Percentiles rank a stretch among this genome's conserved stretches.
phyloP scores from a whole-genome alignment of 2,329 filamentous ascomycete species.

The Aspergillus fumigatiaffinis region DNA sequence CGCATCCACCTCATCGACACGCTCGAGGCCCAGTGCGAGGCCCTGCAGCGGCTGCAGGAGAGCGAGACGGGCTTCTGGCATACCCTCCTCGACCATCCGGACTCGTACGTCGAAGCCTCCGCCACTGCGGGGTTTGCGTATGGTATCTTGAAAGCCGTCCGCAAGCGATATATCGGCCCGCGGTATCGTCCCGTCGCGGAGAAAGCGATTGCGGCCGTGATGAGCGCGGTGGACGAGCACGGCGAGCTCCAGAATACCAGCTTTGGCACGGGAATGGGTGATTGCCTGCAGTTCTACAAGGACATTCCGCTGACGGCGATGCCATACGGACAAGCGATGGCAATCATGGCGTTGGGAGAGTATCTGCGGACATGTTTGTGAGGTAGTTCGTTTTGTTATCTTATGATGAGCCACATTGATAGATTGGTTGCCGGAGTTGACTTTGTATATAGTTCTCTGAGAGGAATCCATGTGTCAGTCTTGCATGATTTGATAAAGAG shows the following conservation, averaged over 20 bases:
- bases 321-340: constrained; percentile 83
- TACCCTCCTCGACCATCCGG: constrained; percentile 67
- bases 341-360: constrained; percentile 75
- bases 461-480: neutral
- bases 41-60: constrained; percentile 59
- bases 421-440: neutral
- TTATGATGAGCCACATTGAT: neutral
- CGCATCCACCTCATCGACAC: constrained; percentile 50
- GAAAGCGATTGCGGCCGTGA: constrained; percentile 63
- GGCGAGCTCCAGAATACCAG: constrained; percentile 72
- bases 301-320: constrained; percentile 73
- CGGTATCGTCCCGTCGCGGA: constrained; percentile 60
- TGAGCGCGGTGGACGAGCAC: constrained; percentile 61
- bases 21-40: constrained; percentile 65
- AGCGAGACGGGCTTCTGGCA: constrained; percentile 63
- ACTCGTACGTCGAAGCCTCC: constrained; percentile 72
- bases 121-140: constrained; percentile 79
- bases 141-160: constrained; percentile 68
- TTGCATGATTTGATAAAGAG: neutral
- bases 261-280: constrained; percentile 76
- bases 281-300: constrained; percentile 70
- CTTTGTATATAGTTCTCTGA: neutral
- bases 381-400: neutral
- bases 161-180: constrained; percentile 64
- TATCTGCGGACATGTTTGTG: constrained; percentile 60